Percentiles rank a stretch among this genome's conserved stretches.
Conservation (phyloP, 2,329 filamentous ascomycete species). For the Colletotrichum endophyticum region DNA sequence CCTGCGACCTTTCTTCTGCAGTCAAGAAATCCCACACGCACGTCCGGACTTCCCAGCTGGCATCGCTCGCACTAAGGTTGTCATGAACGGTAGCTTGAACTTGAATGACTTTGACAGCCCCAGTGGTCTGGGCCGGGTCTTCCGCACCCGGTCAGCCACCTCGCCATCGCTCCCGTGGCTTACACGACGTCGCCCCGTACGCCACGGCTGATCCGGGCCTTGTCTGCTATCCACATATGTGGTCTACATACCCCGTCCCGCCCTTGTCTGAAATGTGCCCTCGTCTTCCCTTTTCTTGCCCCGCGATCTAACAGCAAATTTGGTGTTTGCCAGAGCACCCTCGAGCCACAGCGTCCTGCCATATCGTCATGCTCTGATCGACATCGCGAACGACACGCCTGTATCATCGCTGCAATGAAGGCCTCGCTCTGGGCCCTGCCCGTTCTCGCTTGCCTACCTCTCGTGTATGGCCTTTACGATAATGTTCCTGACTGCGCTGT, state of each 20-base stretch:
- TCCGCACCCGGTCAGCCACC: slow-evolving; percentile 9
- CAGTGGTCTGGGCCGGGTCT: not conserved
- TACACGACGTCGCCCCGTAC: slow-evolving; percentile 3
- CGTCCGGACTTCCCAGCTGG: not conserved
- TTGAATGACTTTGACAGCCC: not conserved
- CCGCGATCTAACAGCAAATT: not conserved
- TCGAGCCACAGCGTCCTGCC: not conserved
- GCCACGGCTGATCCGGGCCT: not conserved
- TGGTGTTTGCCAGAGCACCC: not conserved
- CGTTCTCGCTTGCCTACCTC: not conserved
- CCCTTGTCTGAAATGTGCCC: not conserved
- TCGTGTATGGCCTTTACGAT: slow-evolving; percentile 11
- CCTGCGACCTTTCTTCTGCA: not conserved
- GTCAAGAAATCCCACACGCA: not conserved
- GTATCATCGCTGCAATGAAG: not conserved
- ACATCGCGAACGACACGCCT: not conserved
- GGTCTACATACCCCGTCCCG: not conserved
- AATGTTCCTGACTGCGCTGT: slow-evolving; percentile 12
- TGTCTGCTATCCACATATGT: not conserved
- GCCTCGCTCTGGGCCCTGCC: not conserved
- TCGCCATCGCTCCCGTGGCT: slow-evolving; percentile 10
- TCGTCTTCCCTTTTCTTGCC: not conserved
- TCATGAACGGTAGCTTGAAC: not conserved
- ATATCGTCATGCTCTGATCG: not conserved
- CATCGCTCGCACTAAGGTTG: not conserved